phyloP scores from a whole-genome alignment of 257 asterid genomes.

The Jasminum sambac region DNA sequence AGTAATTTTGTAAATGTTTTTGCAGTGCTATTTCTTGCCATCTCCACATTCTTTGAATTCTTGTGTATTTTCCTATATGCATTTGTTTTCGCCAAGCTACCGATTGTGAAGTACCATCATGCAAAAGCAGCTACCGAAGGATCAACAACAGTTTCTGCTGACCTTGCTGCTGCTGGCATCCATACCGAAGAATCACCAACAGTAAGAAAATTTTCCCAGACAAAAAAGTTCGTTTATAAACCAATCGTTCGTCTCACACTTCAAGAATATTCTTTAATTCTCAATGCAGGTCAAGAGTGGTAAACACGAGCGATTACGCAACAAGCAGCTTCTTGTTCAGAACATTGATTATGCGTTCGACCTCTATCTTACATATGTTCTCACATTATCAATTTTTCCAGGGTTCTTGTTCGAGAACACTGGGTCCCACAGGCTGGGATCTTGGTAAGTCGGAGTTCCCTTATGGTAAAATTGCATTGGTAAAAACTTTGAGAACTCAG shows the following conservation, averaged over 20 bases:
- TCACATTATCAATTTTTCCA: slow-evolving; percentile 76
- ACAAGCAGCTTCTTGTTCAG: slow-evolving; percentile 42
- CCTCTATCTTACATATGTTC: slow-evolving; percentile 53
- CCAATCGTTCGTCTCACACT: background rate
- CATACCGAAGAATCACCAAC: slow-evolving; percentile 24
- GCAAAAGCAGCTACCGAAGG: slow-evolving; percentile 82
- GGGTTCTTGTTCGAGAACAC: slow-evolving; percentile 89
- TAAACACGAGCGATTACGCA: slow-evolving; percentile 53
- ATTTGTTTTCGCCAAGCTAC: slow-evolving; percentile 54
- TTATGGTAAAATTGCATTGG: background rate
- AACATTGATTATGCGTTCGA: slow-evolving; percentile 63
- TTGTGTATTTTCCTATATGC: slow-evolving; percentile 74
- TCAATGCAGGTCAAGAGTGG: slow-evolving; percentile 36
- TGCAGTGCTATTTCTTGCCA: slow-evolving; percentile 73
- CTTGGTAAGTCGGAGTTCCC: slow-evolving; percentile 65
- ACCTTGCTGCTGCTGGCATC: slow-evolving; percentile 88
- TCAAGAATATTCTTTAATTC: background rate
- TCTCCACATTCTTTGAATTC: slow-evolving; percentile 64
- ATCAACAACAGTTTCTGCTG: slow-evolving; percentile 78
- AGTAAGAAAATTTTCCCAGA: background rate
- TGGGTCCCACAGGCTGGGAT: slow-evolving; percentile 66
- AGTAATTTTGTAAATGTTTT: background rate
- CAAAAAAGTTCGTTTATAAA: background rate
- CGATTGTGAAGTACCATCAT: slow-evolving; percentile 67
- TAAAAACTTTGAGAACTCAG: background rate